Percentiles rank a stretch among this genome's conserved stretches.
These are phyloP conservation scores for Dichomitus squalens DNA, from an alignment of 1,284 basidiomycete species.

Conservation along the genomic window DNA sequence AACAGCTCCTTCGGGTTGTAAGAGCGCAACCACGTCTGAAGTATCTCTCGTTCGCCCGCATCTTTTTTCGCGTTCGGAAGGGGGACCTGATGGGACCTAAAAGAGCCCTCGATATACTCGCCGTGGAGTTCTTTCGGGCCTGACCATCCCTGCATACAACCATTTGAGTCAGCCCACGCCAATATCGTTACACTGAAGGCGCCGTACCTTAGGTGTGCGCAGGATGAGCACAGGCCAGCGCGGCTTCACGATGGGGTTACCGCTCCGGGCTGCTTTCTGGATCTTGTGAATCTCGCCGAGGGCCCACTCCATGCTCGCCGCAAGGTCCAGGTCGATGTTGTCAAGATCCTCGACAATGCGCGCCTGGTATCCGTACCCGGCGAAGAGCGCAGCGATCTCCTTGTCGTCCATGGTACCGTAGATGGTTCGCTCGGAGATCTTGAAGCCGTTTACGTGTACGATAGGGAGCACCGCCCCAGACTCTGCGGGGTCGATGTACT, in stretches of 20 bases:
- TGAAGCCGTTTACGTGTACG: slow-evolving; percentile 83
- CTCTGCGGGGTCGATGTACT: slow-evolving; percentile 91
- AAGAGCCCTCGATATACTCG: slow-evolving; percentile 77
- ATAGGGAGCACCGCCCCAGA: slow-evolving; percentile 88
- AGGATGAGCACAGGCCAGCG: slow-evolving; percentile 87
- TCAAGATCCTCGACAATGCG: slow-evolving; percentile 78
- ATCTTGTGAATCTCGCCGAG: slow-evolving; percentile 77
- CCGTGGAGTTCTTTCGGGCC: slow-evolving; percentile 69
- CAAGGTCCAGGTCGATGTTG: slow-evolving; percentile 70
- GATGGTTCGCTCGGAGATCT: slow-evolving; percentile 89
- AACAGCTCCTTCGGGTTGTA: slow-evolving; percentile 71
- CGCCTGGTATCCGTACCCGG: slow-evolving; percentile 86
- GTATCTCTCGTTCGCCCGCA: slow-evolving; percentile 59
- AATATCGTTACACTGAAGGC: background rate
- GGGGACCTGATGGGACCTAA: slow-evolving; percentile 80
- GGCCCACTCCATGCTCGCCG: slow-evolving; percentile 83
- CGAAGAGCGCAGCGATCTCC: slow-evolving; percentile 74
- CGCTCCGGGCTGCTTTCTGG: slow-evolving; percentile 75
- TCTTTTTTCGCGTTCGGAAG: slow-evolving; percentile 71
- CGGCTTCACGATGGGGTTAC: slow-evolving; percentile 79
- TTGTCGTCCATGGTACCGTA: slow-evolving; percentile 90
- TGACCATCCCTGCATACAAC: slow-evolving; percentile 53
- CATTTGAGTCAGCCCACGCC: background rate
- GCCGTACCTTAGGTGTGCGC: slow-evolving; percentile 71
- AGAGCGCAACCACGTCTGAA: slow-evolving; percentile 72